phyloP scores from a whole-genome alignment of 139 green algal species.

The Parachlorella kessleri region DNA sequence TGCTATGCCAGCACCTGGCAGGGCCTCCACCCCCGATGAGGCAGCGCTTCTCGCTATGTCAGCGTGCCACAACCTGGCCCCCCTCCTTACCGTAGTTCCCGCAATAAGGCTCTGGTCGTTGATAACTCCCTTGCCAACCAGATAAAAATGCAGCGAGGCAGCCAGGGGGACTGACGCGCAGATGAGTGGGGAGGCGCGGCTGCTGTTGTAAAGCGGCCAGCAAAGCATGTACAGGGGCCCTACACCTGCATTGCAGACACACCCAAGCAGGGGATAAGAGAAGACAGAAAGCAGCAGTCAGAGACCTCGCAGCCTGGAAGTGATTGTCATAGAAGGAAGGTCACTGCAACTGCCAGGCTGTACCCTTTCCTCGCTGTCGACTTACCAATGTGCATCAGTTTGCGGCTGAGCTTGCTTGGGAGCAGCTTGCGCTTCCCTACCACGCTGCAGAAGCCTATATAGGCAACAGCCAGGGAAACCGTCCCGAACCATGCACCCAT shows the following conservation, averaged over 20 bases:
- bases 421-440: constrained; percentile 27
- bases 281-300: no score
- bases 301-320: no score
- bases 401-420: constrained; percentile 17
- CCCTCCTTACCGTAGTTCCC: constrained; percentile 15
- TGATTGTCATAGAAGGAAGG: no score
- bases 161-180: constrained; percentile 16
- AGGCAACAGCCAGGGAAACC: not conserved
- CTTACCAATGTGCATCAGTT: constrained; percentile 47
- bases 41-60: no score
- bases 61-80: no score
- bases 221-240: constrained; percentile 39
- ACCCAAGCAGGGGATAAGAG: no score
- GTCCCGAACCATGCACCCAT: not conserved
- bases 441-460: constrained; percentile 5
- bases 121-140: constrained; percentile 25
- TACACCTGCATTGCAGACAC: constrained; percentile 42
- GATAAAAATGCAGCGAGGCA: constrained; percentile 18
- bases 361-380: not conserved
- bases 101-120: constrained; percentile 21
- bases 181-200: not conserved
- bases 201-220: constrained; percentile 33
- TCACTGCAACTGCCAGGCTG: no score
- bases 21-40: no score
- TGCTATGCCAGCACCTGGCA: no score